These are phyloP conservation scores for Stagonosporopsis chrysanthemi DNA, from an alignment of 2,329 filamentous ascomycete genomes.

Conservation along the genomic window DNA sequence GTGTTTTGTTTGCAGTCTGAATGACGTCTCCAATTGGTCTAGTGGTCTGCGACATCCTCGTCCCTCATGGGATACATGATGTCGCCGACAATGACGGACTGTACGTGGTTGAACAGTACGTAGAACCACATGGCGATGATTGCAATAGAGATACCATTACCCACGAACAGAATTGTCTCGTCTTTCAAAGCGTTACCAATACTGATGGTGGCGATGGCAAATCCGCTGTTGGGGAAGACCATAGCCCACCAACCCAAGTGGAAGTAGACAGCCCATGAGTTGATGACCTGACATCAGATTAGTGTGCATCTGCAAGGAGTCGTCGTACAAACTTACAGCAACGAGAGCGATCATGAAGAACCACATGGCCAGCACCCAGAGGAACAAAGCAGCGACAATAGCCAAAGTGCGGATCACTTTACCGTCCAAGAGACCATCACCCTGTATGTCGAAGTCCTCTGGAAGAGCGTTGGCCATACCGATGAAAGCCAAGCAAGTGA, in stretches of 20 bases:
- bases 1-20: constrained; percentile 1
- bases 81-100: constrained; percentile 60
- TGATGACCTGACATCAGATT: constrained; percentile 36
- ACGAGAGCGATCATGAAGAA: constrained; percentile 59
- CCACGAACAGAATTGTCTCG: constrained; percentile 49
- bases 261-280: constrained; percentile 59
- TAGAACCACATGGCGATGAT: constrained; percentile 63
- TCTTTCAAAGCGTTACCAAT: constrained; percentile 49
- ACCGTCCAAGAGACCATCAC: constrained; percentile 56
- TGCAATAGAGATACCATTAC: constrained; percentile 59
- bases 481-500: constrained; percentile 73
- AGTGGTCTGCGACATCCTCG: constrained; percentile 59
- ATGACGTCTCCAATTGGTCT: constrained; percentile 5
- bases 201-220: constrained; percentile 53
- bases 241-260: constrained; percentile 70
- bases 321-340: constrained; percentile 38
- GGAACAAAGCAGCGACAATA: constrained; percentile 61
- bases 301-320: constrained; percentile 26
- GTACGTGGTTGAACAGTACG: constrained; percentile 60
- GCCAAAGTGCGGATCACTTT: constrained; percentile 55
- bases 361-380: constrained; percentile 70
- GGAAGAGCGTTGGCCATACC: constrained; percentile 68
- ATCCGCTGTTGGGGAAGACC: constrained; percentile 55
- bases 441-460: constrained; percentile 56
- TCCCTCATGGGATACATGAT: constrained; percentile 67